Base-by-base conservation (phyloP, 1,284 basidiomycete species). In the Uromyces viciae-fabae region DNA sequence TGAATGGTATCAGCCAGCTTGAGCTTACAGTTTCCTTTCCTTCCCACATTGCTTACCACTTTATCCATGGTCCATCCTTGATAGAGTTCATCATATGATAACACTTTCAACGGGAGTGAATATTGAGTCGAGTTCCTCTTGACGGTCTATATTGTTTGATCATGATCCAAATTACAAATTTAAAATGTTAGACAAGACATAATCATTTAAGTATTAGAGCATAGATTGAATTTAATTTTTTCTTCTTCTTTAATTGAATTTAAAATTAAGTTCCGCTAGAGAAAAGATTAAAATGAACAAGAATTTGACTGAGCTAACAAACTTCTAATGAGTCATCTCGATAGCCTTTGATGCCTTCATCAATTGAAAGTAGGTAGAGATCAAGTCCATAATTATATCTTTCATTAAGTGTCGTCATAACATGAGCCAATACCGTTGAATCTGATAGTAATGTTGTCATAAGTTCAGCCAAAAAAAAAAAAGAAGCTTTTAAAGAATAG, bases 311-410 rank as follows among this genome's bases (percentile, higher is more conserved):
- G 54, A 73, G 31, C 17, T 19, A 40, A 68, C 15, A 73, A 81
- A 94, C 94, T 89, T 98, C 95, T 3, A 99, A 88, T 0, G 95
- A 98, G 85, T 98, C 97, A 85, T 99, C 97, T 80, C 96, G 90
- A 86, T 99, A 99, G 0, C 96, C 96, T 15, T 94, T 96, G 84
- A 99, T 99, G 0, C 96, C 96, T 86, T 99, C 97, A 85, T 99
- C 97, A 86, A 99, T 98, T 0, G 95, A 98, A 77, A 99, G 89
- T 36, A 99, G 88, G 86, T 93, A 96, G 31, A 99, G 87, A 71
- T 97, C 91, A 68, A 99, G 88, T 19, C 94, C 94, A 84, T 99
- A 99, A 82, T 92, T 87, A 86, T 98, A 96, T 75, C 95, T 90
- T 84, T 96, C 92, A 86, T 99, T 98, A 81, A 99, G 88, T 14